Evolutionary conservation across 805 yeast species (phyloP), one percentile per base, ranked within the genome.

Genomic region (Candida vaughaniae): DNA sequence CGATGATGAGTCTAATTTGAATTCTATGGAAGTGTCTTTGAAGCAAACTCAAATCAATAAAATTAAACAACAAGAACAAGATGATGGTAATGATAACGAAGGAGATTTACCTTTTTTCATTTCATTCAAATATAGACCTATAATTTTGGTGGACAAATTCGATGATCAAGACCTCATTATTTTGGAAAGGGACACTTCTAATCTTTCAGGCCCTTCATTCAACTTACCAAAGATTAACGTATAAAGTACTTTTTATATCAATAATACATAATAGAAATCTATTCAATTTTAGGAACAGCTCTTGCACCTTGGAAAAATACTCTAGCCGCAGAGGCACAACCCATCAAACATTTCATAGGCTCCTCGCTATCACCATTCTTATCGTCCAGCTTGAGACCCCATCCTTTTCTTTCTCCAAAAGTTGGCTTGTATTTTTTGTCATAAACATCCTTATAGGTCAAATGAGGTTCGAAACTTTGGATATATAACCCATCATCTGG

Each of bases 121-220:
- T 40, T 81, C 91, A 3, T 74, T 75, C 32, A 85, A 85, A 52
- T 90, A 85, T 58, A 77, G 80, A 49, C 85, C 91, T 14, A 62
- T 89, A 23, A 62, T 90, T 40, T 73, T 64, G 45, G 89, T 80
- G 9, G 82, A 71, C 16, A 59, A 64, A 17, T 66, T 87, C 42
- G 69, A 74, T 39, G 58, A 64, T 2, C 61, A 70, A 12, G 90
- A 82, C 46, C 57, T 90, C 34, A 69, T 85, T 3, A 77, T 90
- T 19, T 76, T 88, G 26, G 97, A 90, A 58, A 74, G 89, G 57
- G 91, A 93, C 4, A 73, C 71, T 49, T 72, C 79, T 30, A 62
- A 75, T 40, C 72, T 79, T 19, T 60, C 74, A 12, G 67, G 79
- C 15, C 77, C 85, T 29, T 89, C 91, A 35, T 85, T 82, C 60